Evolutionary conservation across 345 rosid species (phyloP).

Genomic region (Syzygium aromaticum): DNA sequence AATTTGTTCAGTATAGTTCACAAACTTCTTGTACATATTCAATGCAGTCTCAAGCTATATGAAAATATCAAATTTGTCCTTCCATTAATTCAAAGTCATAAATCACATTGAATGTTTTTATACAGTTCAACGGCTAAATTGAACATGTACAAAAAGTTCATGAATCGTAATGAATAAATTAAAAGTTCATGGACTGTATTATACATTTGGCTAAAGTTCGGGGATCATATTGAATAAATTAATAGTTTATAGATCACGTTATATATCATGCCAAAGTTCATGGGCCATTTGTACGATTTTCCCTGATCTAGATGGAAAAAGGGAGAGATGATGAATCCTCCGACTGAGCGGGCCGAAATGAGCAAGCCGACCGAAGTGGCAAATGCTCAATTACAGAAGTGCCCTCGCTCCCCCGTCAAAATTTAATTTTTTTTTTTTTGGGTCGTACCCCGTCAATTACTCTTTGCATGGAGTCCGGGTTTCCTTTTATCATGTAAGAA

Average conservation of each 20-base stretch:
- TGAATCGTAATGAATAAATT: fast-evolving
- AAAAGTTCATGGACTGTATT: fast-evolving
- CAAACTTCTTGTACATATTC: too few species aligned
- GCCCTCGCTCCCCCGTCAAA: not conserved
- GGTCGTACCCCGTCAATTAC: not conserved
- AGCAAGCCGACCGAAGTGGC: not conserved
- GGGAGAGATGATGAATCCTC: not conserved
- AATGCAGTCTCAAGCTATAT: fast-evolving
- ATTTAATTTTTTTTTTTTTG: too few species aligned
- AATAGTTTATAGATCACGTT: fast-evolving
- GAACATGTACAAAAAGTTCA: fast-evolving
- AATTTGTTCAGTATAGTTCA: not conserved
- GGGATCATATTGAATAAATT: not conserved
- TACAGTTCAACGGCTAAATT: fast-evolving
- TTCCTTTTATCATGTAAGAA: not conserved
- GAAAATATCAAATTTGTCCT: not conserved
- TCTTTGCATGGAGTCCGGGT: not conserved
- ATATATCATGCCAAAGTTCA: not conserved
- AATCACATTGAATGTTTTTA: fast-evolving
- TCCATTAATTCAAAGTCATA: fast-evolving
- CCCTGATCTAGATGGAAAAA: too few species aligned
- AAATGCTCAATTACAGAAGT: not conserved
- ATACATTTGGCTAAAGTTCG: fast-evolving
- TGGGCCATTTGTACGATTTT: too few species aligned
- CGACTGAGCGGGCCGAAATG: not conserved